These are phyloP conservation scores for Avena eriantha DNA, from an alignment of 176 grass and related monocot genomes.

Conservation along the genomic window DNA sequence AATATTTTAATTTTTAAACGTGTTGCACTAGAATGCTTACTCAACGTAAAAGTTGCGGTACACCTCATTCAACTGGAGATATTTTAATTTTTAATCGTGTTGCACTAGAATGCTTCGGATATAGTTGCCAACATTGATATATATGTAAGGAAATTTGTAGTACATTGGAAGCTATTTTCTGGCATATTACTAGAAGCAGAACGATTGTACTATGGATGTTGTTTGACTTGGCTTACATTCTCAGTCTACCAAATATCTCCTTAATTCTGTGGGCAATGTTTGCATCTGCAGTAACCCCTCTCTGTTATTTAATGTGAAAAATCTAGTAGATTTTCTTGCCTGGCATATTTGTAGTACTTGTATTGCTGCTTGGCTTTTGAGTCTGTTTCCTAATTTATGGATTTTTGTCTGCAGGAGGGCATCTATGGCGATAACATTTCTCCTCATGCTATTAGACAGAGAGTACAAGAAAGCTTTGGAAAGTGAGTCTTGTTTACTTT, in stretches of 20 bases:
- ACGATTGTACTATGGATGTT: neutral
- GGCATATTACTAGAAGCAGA: neutral
- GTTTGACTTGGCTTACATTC: neutral
- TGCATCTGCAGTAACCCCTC: neutral
- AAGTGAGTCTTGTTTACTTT: conserved; percentile 59
- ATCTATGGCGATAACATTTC: conserved; percentile 31
- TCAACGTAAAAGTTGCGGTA: neutral
- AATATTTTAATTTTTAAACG: neutral
- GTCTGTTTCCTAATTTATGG: neutral
- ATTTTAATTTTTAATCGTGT: neutral
- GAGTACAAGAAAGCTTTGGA: conserved; percentile 59
- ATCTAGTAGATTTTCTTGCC: conserved; percentile 22
- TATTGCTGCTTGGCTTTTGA: neutral
- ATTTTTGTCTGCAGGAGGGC: conserved; percentile 56
- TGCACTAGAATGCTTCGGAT: neutral
- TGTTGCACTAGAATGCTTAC: too few relatives aligned
- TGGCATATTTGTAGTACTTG: neutral
- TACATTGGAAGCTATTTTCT: neutral
- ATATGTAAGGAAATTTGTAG: neutral
- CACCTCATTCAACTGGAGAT: neutral
- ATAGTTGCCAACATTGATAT: neutral
- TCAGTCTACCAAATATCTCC: neutral
- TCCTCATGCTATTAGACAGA: conserved; percentile 50
- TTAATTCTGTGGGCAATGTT: conserved; percentile 1
- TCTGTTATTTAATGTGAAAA: neutral